A percentile compares a stretch with the other conserved stretches of the same genome.
Evolutionary conservation across 23 red algal species (phyloP).

Genomic region (Porphyridium purpureum): DNA sequence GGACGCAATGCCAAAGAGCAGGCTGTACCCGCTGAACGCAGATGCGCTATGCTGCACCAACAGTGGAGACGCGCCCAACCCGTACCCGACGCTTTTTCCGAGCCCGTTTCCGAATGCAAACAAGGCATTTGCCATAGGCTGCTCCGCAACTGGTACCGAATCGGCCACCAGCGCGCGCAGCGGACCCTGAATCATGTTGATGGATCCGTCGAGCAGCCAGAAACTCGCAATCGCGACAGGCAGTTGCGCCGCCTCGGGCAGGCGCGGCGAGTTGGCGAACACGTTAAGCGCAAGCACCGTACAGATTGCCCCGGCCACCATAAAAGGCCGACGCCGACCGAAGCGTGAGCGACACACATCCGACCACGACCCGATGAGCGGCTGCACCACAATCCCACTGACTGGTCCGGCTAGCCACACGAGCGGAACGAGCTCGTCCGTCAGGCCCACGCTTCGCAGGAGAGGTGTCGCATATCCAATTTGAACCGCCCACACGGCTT

Average conservation of each 20-base stretch:
- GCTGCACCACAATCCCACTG: constrained; percentile 68
- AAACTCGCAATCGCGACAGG: constrained; percentile 33
- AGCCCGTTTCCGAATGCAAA: constrained; percentile 48
- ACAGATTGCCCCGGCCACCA: constrained; percentile 38
- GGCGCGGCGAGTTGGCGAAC: constrained; percentile 28
- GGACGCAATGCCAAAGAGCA: constrained; percentile 28
- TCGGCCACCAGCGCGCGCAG: constrained; percentile 52
- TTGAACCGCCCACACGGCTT: constrained; percentile 83
- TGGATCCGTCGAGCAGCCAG: constrained; percentile 66
- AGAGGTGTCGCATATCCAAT: constrained; percentile 55
- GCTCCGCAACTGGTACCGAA: constrained; percentile 45
- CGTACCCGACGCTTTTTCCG: constrained; percentile 36
- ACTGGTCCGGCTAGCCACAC: constrained; percentile 87
- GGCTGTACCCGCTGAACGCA: constrained; percentile 36
- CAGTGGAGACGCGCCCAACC: no score
- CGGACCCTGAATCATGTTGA: constrained; percentile 51
- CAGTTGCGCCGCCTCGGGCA: constrained; percentile 19
- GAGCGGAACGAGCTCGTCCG: constrained; percentile 22
- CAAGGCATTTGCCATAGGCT: constrained; percentile 30
- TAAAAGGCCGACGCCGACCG: constrained; percentile 63
- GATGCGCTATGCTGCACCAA: constrained; percentile 1
- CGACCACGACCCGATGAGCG: constrained; percentile 50
- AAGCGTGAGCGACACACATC: constrained; percentile 32
- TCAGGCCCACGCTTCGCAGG: constrained; percentile 54
- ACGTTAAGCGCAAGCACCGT: constrained; percentile 17